phyloP scores from a whole-genome alignment of 2,329 filamentous ascomycete species.

The Alternaria longipes region DNA sequence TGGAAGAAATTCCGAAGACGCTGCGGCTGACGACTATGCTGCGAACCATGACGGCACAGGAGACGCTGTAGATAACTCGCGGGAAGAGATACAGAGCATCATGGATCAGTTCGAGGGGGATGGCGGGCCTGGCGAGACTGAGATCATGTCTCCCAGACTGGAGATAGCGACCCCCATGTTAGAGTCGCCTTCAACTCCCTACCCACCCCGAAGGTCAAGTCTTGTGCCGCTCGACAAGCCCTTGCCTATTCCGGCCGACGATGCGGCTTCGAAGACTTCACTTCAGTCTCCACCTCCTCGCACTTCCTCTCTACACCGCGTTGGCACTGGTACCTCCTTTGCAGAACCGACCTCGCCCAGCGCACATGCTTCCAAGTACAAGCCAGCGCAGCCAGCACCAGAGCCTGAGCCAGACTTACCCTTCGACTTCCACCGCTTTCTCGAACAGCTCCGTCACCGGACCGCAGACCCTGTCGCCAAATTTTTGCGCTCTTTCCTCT shows the following conservation, averaged over 20 bases:
- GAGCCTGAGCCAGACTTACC: slow-evolving; percentile 79
- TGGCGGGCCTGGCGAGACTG: slow-evolving; percentile 75
- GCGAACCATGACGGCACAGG: slow-evolving; percentile 57
- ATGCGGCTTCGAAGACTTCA: slow-evolving; percentile 30
- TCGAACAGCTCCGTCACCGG: slow-evolving; percentile 94
- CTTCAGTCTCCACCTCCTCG: slow-evolving; percentile 47
- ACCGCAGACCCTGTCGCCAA: slow-evolving; percentile 98
- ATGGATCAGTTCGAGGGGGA: slow-evolving; percentile 92
- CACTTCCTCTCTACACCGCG: slow-evolving; percentile 46
- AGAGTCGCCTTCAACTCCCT: slow-evolving; percentile 66
- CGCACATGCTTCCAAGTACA: slow-evolving; percentile 61
- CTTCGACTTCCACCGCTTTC: slow-evolving; percentile 96
- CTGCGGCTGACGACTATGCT: slow-evolving; percentile 53
- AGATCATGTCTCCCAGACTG: slow-evolving; percentile 90
- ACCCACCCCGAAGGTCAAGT: slow-evolving; percentile 86
- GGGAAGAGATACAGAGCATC: slow-evolving; percentile 92
- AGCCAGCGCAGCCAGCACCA: slow-evolving; percentile 64
- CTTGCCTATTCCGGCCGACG: slow-evolving; percentile 40
- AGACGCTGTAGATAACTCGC: slow-evolving; percentile 65
- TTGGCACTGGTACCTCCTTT: slow-evolving; percentile 42
- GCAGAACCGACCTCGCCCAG: slow-evolving; percentile 46
- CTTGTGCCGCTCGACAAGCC: slow-evolving; percentile 72
- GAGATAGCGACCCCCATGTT: slow-evolving; percentile 84
- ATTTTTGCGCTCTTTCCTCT: slow-evolving; percentile 92
- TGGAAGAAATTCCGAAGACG: slow-evolving; percentile 50